Evolutionary conservation across 345 rosid genomes (phyloP).

Genomic region (Psidium guajava): DNA sequence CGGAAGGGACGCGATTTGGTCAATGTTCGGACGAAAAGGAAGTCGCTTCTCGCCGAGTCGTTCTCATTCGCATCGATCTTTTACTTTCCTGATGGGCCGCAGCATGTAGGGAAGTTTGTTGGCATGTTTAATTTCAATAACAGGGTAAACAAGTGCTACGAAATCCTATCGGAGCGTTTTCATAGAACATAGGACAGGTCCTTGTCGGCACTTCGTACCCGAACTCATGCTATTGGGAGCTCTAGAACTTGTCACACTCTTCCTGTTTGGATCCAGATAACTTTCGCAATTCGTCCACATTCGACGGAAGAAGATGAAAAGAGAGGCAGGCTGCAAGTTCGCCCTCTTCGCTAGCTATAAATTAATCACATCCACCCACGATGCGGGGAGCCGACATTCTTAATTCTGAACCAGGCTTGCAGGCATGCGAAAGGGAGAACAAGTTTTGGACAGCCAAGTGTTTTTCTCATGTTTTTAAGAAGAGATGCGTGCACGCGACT

Average conservation of each 20-base stretch:
- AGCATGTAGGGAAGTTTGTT: neutral
- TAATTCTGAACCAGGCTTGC: neutral
- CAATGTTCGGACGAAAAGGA: neutral
- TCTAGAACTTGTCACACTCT: neutral
- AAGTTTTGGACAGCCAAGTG: neutral
- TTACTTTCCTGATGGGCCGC: neutral
- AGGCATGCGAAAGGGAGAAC: neutral
- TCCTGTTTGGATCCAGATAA: neutral
- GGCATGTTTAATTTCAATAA: neutral
- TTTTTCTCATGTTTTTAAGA: neutral
- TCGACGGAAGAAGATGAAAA: neutral
- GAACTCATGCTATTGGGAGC: neutral
- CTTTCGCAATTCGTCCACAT: neutral
- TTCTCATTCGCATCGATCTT: neutral
- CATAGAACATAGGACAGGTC: neutral
- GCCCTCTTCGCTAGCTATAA: neutral
- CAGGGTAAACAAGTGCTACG: neutral
- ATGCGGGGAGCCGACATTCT: neutral
- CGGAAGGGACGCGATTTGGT: neutral
- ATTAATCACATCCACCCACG: neutral
- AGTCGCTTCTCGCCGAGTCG: neutral
- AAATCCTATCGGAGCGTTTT: neutral
- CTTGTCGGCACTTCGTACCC: neutral
- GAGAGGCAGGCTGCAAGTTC: neutral
- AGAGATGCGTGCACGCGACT: neutral